These are phyloP conservation scores for Phycomyces blakesleeanus DNA, from an alignment of 192 early-diverging fungal species.

Conservation along the genomic window DNA sequence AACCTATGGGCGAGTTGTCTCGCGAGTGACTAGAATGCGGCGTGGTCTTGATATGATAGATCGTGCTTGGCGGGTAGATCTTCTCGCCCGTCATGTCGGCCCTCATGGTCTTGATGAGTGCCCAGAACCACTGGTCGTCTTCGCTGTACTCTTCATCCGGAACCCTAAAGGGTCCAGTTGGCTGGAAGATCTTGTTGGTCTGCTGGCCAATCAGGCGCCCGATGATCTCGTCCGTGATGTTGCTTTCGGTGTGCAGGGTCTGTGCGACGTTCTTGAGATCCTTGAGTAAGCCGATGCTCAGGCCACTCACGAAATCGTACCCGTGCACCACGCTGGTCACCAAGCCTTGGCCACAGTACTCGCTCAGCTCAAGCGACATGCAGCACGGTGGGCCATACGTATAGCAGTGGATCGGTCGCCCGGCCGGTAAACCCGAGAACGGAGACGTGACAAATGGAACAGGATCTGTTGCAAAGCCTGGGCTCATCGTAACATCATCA, in stretches of 20 bases:
- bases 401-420: constrained; percentile 79
- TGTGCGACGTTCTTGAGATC: constrained; percentile 74
- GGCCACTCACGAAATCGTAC: constrained; percentile 70
- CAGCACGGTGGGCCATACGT: constrained; percentile 82
- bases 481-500: constrained; percentile 30
- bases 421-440: constrained; percentile 60
- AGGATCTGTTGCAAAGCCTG: constrained; percentile 31
- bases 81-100: constrained; percentile 85
- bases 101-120: constrained; percentile 73
- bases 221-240: constrained; percentile 63
- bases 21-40: constrained; percentile 27
- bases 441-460: constrained; percentile 62
- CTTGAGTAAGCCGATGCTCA: constrained; percentile 70
- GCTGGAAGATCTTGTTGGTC: constrained; percentile 24
- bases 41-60: constrained; percentile 57
- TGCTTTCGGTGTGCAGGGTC: constrained; percentile 56
- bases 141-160: constrained; percentile 30
- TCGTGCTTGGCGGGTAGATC: constrained; percentile 74
- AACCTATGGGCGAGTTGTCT: too few species aligned
- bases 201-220: constrained; percentile 49
- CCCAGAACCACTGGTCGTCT: constrained; percentile 81
- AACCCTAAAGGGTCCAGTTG: constrained; percentile 15
- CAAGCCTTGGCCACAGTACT: constrained; percentile 59
- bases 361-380: constrained; percentile 64
- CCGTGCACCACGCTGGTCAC: constrained; percentile 78